A percentile compares a stretch with the other conserved stretches of the same genome.
phyloP scores from a whole-genome alignment of 176 grass and related monocot genomes.

The Bromus sterilis region DNA sequence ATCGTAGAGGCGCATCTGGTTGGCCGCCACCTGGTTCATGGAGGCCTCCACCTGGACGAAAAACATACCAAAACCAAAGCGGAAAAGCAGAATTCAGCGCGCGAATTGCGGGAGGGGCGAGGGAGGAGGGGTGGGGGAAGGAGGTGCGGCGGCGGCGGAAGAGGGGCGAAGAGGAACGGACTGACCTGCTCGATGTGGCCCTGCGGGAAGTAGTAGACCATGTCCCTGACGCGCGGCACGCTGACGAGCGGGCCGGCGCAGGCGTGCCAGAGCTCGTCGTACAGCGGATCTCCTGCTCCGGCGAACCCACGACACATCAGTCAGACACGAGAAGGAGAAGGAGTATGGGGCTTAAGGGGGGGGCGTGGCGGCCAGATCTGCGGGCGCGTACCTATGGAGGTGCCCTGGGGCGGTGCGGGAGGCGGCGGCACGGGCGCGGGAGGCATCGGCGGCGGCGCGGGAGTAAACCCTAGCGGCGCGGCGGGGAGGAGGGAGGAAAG shows the following conservation, averaged over 20 bases:
- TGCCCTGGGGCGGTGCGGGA: not conserved
- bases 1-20: conserved; percentile 76
- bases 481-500: too few species aligned
- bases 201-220: conserved; percentile 96
- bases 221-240: conserved; percentile 50
- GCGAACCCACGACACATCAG: not conserved
- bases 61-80: not conserved
- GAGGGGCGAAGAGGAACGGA: not conserved
- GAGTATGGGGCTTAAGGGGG: not conserved
- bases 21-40: conserved; percentile 67
- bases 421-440: conserved; percentile 13
- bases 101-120: not conserved
- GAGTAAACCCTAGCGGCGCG: conserved; percentile 21
- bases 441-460: conserved; percentile 24
- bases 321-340: not conserved
- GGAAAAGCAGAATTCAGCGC: not conserved
- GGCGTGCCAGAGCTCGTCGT: conserved; percentile 79
- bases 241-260: conserved; percentile 90
- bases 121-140: too few species aligned
- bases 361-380: conserved; percentile 23
- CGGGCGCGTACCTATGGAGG: conserved; percentile 28
- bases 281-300: conserved; percentile 48
- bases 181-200: conserved; percentile 95
- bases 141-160: not conserved
- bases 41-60: conserved; percentile 76